Percentiles rank a stretch among this genome's conserved stretches.
These are phyloP conservation scores for Dissophora ornata DNA, from an alignment of 192 early-diverging fungal species.

Conservation along the genomic window DNA sequence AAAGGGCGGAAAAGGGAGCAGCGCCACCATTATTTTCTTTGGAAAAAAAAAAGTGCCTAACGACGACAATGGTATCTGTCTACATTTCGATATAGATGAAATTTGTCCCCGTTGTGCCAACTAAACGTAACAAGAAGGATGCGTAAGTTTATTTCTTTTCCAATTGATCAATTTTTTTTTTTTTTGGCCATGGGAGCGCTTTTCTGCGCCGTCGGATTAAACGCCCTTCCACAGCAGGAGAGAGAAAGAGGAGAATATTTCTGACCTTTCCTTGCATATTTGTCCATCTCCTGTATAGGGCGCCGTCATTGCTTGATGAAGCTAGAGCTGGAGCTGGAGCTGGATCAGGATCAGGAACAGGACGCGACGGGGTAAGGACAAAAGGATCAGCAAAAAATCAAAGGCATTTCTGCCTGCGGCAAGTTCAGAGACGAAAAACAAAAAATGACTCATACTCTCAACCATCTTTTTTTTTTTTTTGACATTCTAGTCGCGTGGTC, in stretches of 20 bases:
- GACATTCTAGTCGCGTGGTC: constrained; percentile 10
- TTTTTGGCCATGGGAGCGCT: too few species aligned
- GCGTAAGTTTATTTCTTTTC: constrained; percentile 34
- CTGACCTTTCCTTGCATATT: too few species aligned
- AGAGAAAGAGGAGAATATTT: too few species aligned
- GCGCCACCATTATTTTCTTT: too few species aligned
- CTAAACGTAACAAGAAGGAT: constrained; percentile 68
- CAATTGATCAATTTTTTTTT: neutral
- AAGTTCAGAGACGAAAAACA: too few species aligned
- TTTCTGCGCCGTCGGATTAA: too few species aligned
- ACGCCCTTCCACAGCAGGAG: too few species aligned
- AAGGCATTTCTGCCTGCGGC: neutral
- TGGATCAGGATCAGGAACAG: constrained; percentile 21
- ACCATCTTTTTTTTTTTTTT: neutral
- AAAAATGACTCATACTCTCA: neutral
- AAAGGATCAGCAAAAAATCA: neutral
- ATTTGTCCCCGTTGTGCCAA: constrained; percentile 68
- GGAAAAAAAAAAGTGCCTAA: too few species aligned
- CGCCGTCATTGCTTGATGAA: constrained; percentile 50
- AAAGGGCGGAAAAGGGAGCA: too few species aligned
- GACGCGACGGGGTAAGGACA: constrained; percentile 21
- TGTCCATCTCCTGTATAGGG: constrained; percentile 3
- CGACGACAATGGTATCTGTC: too few species aligned
- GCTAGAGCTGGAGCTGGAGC: constrained; percentile 44
- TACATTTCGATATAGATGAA: constrained; percentile 69